Percentiles rank a stretch among this genome's conserved stretches.
Conservation (phyloP, 2,329 filamentous ascomycete genomes). For the Rachicladosporium sp. region DNA sequence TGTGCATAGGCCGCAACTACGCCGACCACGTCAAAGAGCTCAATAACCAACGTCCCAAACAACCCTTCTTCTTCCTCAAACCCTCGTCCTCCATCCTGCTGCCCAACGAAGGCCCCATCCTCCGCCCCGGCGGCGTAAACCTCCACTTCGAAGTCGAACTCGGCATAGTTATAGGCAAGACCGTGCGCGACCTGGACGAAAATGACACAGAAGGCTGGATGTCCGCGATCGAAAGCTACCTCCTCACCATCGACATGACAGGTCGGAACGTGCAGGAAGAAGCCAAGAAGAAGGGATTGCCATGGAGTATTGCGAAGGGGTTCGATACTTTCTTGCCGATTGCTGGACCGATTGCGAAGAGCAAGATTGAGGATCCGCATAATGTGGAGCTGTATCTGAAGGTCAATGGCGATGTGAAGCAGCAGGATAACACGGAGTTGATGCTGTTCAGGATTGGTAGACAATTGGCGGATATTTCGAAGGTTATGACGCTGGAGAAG, state of each 20-base stretch:
- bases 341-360: slow-evolving; percentile 67
- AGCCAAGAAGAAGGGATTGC: slow-evolving; percentile 91
- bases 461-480: slow-evolving; percentile 80
- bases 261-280: slow-evolving; percentile 91
- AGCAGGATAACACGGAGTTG: slow-evolving; percentile 79
- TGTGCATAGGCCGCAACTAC: slow-evolving; percentile 95
- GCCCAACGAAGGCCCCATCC: slow-evolving; percentile 64
- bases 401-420: slow-evolving; percentile 67
- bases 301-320: slow-evolving; percentile 92
- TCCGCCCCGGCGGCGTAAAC: slow-evolving; percentile 70
- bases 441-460: slow-evolving; percentile 89
- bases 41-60: slow-evolving; percentile 74
- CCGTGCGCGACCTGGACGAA: slow-evolving; percentile 60
- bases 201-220: slow-evolving; percentile 64
- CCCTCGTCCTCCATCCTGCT: slow-evolving; percentile 75
- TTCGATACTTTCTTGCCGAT: slow-evolving; percentile 96
- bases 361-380: slow-evolving; percentile 72
- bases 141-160: slow-evolving; percentile 95
- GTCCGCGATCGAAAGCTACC: slow-evolving; percentile 75
- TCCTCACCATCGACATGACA: slow-evolving; percentile 93
- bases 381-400: slow-evolving; percentile 74
- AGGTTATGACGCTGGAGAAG: slow-evolving; percentile 84
- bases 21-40: slow-evolving; percentile 92
- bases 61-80: slow-evolving; percentile 99
- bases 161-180: slow-evolving; percentile 76